These are phyloP conservation scores for Microcos paniculata DNA, from an alignment of 345 rosid species.

Conservation along the genomic window DNA sequence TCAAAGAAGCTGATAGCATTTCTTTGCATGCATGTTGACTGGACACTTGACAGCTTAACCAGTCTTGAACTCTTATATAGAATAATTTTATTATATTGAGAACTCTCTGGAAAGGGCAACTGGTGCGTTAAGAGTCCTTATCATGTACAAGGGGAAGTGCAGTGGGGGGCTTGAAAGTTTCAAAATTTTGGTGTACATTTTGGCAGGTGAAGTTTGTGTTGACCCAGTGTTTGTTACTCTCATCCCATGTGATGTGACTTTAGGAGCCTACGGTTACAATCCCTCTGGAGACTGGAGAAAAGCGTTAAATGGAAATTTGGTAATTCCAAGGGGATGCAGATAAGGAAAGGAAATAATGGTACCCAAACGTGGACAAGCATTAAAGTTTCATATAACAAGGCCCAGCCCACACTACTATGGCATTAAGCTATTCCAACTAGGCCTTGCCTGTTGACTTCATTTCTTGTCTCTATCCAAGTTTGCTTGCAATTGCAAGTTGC, in stretches of 20 bases:
- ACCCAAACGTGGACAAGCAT: not conserved
- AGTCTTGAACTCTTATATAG: not conserved
- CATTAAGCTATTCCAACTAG: too few relatives aligned
- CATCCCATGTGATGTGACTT: not conserved
- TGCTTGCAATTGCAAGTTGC: too few relatives aligned
- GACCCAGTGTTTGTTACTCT: not conserved
- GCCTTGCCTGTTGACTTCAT: too few relatives aligned
- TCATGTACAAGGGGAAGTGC: not conserved
- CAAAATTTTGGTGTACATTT: not conserved
- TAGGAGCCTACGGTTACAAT: not conserved
- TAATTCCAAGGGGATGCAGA: not conserved
- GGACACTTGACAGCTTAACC: not conserved
- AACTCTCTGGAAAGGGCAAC: not conserved
- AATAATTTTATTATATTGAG: not conserved
- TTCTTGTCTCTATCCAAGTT: too few relatives aligned
- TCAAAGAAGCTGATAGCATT: not conserved
- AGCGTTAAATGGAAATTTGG: slow-evolving; percentile 5
- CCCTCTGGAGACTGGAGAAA: not conserved
- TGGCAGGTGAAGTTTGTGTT: slow-evolving; percentile 1
- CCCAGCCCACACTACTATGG: too few relatives aligned
- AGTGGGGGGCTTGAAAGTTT: not conserved
- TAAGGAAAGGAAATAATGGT: too few relatives aligned
- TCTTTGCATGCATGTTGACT: not conserved
- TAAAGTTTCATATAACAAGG: too few relatives aligned
- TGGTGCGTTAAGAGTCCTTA: not conserved